These are phyloP conservation scores for Rubroshorea leprosula DNA, from an alignment of 345 rosid species.

Conservation along the genomic window DNA sequence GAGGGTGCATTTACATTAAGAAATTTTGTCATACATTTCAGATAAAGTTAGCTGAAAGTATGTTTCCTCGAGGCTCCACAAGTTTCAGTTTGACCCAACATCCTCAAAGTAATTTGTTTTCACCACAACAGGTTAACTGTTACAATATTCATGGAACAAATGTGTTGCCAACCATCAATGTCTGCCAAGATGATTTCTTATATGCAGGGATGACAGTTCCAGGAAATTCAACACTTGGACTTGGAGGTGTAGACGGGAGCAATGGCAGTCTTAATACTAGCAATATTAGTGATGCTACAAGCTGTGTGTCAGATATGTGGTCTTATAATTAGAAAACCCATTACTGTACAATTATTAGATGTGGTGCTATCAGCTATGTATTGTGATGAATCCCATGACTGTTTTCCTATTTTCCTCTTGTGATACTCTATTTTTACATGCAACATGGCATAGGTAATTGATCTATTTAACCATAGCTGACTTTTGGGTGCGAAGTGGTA, in stretches of 20 bases:
- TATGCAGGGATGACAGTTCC: constrained; percentile 29
- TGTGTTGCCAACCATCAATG: constrained; percentile 53
- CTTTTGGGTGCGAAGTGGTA: too few species aligned
- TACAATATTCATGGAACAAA: constrained; percentile 25
- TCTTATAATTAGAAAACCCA: constrained; percentile 5
- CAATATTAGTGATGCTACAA: constrained; percentile 45
- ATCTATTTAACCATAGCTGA: too few species aligned
- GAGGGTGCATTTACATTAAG: neutral
- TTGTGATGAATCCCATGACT: too few species aligned
- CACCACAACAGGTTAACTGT: constrained; percentile 22
- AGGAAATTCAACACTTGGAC: constrained; percentile 31
- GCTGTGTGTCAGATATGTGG: constrained; percentile 60
- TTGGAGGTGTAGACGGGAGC: constrained; percentile 18
- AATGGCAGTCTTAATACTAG: constrained; percentile 16
- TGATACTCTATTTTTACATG: too few species aligned
- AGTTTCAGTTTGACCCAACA: constrained; percentile 49
- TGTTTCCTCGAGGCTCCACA: constrained; percentile 54
- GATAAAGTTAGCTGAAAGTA: constrained; percentile 82
- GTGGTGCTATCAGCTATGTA: too few species aligned
- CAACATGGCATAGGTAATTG: too few species aligned
- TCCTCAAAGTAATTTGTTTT: constrained; percentile 42
- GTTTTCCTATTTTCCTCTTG: too few species aligned
- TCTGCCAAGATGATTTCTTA: constrained; percentile 35
- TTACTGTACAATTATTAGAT: neutral
- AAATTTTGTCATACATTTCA: constrained; percentile 4